phyloP scores from a whole-genome alignment of 2,329 filamentous ascomycete genomes.

The Trichophyton mentagrophytes region DNA sequence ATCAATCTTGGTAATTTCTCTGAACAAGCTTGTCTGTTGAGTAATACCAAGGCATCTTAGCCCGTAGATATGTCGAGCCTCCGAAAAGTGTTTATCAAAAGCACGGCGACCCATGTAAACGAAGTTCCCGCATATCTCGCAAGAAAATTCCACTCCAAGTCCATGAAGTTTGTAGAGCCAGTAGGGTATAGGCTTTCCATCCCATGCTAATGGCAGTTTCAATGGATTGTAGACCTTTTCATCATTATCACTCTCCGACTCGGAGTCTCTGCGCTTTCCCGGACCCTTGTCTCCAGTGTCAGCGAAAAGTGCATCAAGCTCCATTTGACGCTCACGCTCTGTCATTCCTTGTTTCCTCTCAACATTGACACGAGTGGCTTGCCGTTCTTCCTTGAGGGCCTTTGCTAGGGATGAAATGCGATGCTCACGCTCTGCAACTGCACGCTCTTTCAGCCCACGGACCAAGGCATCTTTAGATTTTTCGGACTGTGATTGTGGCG shows the following conservation, averaged over 20 bases:
- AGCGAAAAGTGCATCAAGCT: constrained; percentile 73
- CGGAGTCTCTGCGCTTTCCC: constrained; percentile 38
- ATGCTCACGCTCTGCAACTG: constrained; percentile 78
- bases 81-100: constrained; percentile 98
- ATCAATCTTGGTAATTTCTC: constrained; percentile 85
- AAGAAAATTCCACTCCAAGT: constrained; percentile 83
- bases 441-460: constrained; percentile 65
- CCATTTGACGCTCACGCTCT: constrained; percentile 84
- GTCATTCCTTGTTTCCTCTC: constrained; percentile 97
- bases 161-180: constrained; percentile 98
- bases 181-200: constrained; percentile 96
- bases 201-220: constrained; percentile 91
- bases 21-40: constrained; percentile 68
- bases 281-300: constrained; percentile 38
- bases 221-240: constrained; percentile 94
- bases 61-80: constrained; percentile 83
- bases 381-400: constrained; percentile 73
- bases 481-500: constrained; percentile 17
- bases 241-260: constrained; percentile 56
- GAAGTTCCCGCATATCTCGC: constrained; percentile 95
- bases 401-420: constrained; percentile 66
- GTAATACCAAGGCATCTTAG: constrained; percentile 89
- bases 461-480: constrained; percentile 15
- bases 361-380: constrained; percentile 84
- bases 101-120: constrained; percentile 96